phyloP scores from a whole-genome alignment of 2,329 filamentous ascomycete genomes.

The Samsoniella hepiali region DNA sequence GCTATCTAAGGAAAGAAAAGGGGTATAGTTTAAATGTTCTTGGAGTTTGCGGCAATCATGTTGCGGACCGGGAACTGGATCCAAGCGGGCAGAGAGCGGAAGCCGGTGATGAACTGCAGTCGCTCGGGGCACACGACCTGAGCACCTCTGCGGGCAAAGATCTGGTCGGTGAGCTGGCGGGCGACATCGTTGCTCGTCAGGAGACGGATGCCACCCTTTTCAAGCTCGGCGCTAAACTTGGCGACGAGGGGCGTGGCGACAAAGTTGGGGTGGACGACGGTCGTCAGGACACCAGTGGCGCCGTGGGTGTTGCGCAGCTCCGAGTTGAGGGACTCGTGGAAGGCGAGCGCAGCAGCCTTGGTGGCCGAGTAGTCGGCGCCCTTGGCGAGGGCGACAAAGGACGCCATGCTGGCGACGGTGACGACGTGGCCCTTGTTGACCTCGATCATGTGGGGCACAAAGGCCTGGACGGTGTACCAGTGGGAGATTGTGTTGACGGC shows the following conservation, averaged over 20 bases:
- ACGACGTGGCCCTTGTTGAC: slow-evolving; percentile 65
- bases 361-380: slow-evolving; percentile 61
- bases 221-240: slow-evolving; percentile 23
- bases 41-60: neutral
- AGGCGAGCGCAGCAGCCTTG: slow-evolving; percentile 59
- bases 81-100: slow-evolving; percentile 13
- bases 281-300: slow-evolving; percentile 57
- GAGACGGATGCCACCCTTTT: slow-evolving; percentile 24
- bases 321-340: slow-evolving; percentile 58
- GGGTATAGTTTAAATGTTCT: slow-evolving; percentile 9
- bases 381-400: slow-evolving; percentile 53
- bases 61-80: slow-evolving; percentile 10
- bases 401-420: slow-evolving; percentile 60
- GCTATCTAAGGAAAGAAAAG: neutral
- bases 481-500: slow-evolving; percentile 63
- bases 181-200: slow-evolving; percentile 33
- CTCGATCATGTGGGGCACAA: slow-evolving; percentile 57
- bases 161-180: slow-evolving; percentile 38
- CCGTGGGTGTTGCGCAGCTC: slow-evolving; percentile 54
- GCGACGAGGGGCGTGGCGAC: slow-evolving; percentile 28
- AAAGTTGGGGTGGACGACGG: slow-evolving; percentile 51
- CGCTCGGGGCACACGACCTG: slow-evolving; percentile 39
- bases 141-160: slow-evolving; percentile 38
- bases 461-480: slow-evolving; percentile 58
- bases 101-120: slow-evolving; percentile 15